Evolutionary conservation across 2,329 filamentous ascomycete genomes (phyloP).

Genomic region (Drechslerella stenobrocha): DNA sequence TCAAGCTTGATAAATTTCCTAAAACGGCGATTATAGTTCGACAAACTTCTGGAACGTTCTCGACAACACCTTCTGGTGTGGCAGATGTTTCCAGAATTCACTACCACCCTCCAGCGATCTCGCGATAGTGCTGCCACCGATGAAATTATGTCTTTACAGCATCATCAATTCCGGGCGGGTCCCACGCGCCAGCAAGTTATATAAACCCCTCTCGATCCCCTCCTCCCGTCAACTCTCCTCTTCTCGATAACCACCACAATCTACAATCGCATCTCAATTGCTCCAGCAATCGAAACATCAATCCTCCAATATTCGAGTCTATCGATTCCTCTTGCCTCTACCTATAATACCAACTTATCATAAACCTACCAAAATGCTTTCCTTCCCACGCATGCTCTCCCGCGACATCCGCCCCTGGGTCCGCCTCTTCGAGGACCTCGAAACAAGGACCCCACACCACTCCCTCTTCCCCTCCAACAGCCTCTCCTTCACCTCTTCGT

Average conservation of each 20-base stretch:
- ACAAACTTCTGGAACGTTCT: constrained; percentile 34
- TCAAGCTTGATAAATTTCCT: background rate
- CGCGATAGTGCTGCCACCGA: constrained; percentile 5
- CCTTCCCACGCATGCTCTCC: constrained; percentile 30
- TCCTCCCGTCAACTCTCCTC: too few species aligned
- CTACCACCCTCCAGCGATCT: constrained; percentile 11
- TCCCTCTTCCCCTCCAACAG: constrained; percentile 31
- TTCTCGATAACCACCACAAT: background rate
- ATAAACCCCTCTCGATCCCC: too few species aligned
- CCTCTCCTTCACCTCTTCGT: constrained; percentile 52
- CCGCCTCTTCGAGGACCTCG: constrained; percentile 45
- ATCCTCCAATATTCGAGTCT: too few species aligned
- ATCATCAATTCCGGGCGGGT: background rate
- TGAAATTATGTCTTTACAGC: background rate
- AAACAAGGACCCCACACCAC: background rate
- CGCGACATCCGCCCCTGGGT: constrained; percentile 34
- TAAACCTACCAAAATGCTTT: constrained; percentile 29
- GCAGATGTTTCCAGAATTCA: constrained; percentile 13
- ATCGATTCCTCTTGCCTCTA: too few species aligned
- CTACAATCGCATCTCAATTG: background rate
- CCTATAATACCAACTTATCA: too few species aligned
- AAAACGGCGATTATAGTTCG: constrained; percentile 14
- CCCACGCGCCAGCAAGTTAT: too few species aligned
- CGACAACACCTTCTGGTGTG: constrained; percentile 8
- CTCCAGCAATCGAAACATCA: constrained; percentile 7